Percentiles rank a stretch among this genome's conserved stretches.
Evolutionary conservation across 805 yeast genomes (phyloP).

Genomic region (Spencermartinsiella europaea): DNA sequence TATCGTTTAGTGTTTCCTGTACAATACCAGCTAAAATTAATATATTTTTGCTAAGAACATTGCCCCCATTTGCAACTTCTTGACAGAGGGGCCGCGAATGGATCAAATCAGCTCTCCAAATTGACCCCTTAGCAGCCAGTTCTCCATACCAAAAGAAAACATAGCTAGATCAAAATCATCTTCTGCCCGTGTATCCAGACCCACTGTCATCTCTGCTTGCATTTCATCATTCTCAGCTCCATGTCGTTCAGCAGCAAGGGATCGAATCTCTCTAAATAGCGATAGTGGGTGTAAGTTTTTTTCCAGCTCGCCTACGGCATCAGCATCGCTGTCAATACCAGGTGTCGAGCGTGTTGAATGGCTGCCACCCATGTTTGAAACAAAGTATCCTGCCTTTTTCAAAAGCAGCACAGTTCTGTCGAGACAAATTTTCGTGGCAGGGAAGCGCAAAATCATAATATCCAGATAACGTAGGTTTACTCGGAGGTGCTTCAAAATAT

Average conservation of each 20-base stretch:
- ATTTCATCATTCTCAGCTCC: not conserved
- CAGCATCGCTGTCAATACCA: not conserved
- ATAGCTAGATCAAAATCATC: not conserved
- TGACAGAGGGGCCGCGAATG: no score
- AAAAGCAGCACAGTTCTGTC: not conserved
- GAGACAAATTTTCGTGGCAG: not conserved
- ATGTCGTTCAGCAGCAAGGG: not conserved
- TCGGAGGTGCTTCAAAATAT: not conserved
- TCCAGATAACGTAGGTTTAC: not conserved
- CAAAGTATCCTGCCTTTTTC: not conserved
- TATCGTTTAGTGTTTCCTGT: no score
- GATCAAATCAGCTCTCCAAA: not conserved
- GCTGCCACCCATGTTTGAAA: not conserved
- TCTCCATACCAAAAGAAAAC: not conserved
- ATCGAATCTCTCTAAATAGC: not conserved
- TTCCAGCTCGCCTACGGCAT: not conserved
- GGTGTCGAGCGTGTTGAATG: not conserved
- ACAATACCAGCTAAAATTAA: no score
- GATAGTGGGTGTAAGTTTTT: conserved; percentile 4
- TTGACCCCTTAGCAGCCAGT: not conserved
- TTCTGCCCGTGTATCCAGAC: not conserved
- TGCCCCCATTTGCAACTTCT: no score
- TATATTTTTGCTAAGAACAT: no score
- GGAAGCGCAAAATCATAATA: not conserved
- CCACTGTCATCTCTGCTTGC: not conserved